A percentile compares a stretch with the other conserved stretches of the same genome.
Conservation (phyloP, 2,329 filamentous ascomycete genomes). For the Aspergillus sp. region DNA sequence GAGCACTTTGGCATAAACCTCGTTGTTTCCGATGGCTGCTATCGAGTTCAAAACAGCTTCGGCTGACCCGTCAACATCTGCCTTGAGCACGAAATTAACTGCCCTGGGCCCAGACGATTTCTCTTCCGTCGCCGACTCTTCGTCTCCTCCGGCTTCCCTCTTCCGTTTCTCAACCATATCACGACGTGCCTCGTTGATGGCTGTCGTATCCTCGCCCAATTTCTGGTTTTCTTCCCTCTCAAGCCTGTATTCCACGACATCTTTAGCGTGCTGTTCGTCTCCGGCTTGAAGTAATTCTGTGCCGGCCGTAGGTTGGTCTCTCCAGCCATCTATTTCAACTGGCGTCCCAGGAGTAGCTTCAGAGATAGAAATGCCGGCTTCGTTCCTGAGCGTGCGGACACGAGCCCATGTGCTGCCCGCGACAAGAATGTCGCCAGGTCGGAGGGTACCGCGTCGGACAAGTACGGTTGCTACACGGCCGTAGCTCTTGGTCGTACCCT, state of each 20-base stretch:
- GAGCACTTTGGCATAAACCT: slow-evolving; percentile 75
- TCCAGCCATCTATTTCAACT: slow-evolving; percentile 94
- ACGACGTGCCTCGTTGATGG: slow-evolving; percentile 69
- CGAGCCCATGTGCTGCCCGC: slow-evolving; percentile 86
- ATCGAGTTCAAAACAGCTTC: slow-evolving; percentile 84
- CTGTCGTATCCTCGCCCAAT: slow-evolving; percentile 68
- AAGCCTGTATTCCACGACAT: slow-evolving; percentile 72
- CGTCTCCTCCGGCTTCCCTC: slow-evolving; percentile 29
- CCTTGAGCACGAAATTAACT: slow-evolving; percentile 85
- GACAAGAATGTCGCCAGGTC: slow-evolving; percentile 76
- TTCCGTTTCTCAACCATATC: slow-evolving; percentile 56
- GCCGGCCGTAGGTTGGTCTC: slow-evolving; percentile 79
- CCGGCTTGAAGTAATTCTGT: slow-evolving; percentile 82
- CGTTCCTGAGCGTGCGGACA: slow-evolving; percentile 80
- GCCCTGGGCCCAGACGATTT: slow-evolving; percentile 53
- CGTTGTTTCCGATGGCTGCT: slow-evolving; percentile 75
- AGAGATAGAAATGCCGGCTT: slow-evolving; percentile 69
- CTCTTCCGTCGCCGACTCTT: slow-evolving; percentile 33
- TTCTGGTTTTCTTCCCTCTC: slow-evolving; percentile 69
- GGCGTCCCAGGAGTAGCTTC: slow-evolving; percentile 85
- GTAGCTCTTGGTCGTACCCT: slow-evolving; percentile 80
- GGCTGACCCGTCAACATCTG: slow-evolving; percentile 88
- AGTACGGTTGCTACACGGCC: slow-evolving; percentile 88
- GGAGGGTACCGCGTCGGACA: slow-evolving; percentile 81
- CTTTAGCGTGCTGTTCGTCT: slow-evolving; percentile 74